phyloP scores from a whole-genome alignment of 2,329 filamentous ascomycete species.

The Claviceps maximensis region DNA sequence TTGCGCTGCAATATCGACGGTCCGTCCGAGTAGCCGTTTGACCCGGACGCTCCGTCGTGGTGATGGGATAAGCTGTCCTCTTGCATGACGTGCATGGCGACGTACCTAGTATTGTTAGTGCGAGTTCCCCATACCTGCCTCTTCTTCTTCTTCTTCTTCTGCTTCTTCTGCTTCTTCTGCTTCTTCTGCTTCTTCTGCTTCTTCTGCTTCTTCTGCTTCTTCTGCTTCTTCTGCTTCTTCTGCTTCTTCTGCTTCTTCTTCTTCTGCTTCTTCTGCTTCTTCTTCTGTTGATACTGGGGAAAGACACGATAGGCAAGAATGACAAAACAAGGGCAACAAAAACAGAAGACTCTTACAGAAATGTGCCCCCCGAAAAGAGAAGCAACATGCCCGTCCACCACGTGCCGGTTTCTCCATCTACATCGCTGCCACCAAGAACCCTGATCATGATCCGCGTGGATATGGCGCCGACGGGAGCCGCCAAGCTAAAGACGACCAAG shows the following conservation, averaged over 20 bases:
- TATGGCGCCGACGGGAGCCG: conserved; percentile 76
- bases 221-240: no score
- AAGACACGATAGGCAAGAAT: no score
- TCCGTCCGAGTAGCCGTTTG: conserved; percentile 43
- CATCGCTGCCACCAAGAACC: conserved; percentile 50
- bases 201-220: no score
- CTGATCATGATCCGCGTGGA: conserved; percentile 71
- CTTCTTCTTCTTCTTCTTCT: no score
- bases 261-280: no score
- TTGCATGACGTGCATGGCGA: conserved; percentile 98
- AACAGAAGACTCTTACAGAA: conserved; percentile 50
- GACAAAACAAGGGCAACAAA: neutral
- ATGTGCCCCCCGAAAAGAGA: conserved; percentile 91
- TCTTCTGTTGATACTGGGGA: no score
- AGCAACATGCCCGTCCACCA: conserved; percentile 91
- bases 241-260: no score
- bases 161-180: no score
- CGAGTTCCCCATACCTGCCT: neutral
- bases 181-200: no score
- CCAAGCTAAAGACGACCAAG: conserved; percentile 79
- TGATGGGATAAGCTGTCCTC: conserved; percentile 45
- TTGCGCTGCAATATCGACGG: conserved; percentile 32
- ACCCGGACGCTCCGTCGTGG: conserved; percentile 34
- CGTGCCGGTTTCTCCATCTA: conserved; percentile 48
- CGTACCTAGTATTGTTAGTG: conserved; percentile 48